Percentiles rank a stretch among this genome's conserved stretches.
Evolutionary conservation across 805 yeast genomes (phyloP).

Genomic region (Spathaspora hagerdaliae): DNA sequence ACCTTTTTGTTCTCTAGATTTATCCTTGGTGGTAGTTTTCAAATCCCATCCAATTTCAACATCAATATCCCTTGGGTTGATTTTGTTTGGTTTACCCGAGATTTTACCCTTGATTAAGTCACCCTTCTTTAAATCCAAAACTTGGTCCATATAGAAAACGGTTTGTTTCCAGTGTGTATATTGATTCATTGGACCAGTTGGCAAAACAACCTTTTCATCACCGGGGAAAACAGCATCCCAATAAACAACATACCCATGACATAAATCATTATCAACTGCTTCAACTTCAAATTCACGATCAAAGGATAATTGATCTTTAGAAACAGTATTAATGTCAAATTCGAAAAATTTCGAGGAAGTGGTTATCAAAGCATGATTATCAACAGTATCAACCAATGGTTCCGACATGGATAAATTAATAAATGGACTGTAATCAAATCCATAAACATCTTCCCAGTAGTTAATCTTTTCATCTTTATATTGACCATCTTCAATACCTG

Average conservation of each 20-base stretch:
- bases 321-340: slow-evolving; percentile 87
- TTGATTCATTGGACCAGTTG: slow-evolving; percentile 91
- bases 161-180: slow-evolving; percentile 99
- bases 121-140: slow-evolving; percentile 69
- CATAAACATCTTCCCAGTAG: slow-evolving; percentile 96
- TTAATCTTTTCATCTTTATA: slow-evolving; percentile 88
- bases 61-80: slow-evolving; percentile 88
- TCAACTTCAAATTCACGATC: slow-evolving; percentile 62
- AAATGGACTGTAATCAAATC: slow-evolving; percentile 93
- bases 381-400: slow-evolving; percentile 95
- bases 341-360: slow-evolving; percentile 66
- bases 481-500: slow-evolving; percentile 89
- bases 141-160: slow-evolving; percentile 84
- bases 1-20: slow-evolving; percentile 53
- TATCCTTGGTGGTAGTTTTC: slow-evolving; percentile 39
- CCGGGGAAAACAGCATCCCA: slow-evolving; percentile 89
- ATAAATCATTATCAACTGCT: slow-evolving; percentile 73
- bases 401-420: slow-evolving; percentile 82
- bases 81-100: slow-evolving; percentile 69
- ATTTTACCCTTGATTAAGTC: slow-evolving; percentile 71
- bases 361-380: slow-evolving; percentile 69
- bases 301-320: slow-evolving; percentile 77
- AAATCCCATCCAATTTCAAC: slow-evolving; percentile 64
- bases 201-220: slow-evolving; percentile 63
- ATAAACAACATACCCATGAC: slow-evolving; percentile 92